Conservation (phyloP, 768 basidiomycete species). For the Favolaschia claudopus region DNA sequence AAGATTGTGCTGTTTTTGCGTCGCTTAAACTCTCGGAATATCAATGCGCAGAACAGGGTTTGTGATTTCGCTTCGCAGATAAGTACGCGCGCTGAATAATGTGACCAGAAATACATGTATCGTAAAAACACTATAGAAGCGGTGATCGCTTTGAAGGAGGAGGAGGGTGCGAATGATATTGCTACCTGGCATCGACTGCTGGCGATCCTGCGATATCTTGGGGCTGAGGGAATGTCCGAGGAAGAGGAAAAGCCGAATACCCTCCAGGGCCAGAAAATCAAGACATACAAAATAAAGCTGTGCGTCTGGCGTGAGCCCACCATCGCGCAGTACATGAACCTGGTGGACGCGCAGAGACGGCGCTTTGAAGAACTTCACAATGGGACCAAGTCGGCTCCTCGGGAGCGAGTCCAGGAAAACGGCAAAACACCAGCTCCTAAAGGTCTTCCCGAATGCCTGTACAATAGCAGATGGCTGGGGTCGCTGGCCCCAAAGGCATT, state of each 20-base stretch:
- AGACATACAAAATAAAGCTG: slow-evolving; percentile 4
- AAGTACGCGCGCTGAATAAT: neutral
- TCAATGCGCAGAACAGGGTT: neutral
- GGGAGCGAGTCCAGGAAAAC: neutral
- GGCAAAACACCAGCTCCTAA: neutral
- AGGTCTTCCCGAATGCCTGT: slow-evolving; percentile 5
- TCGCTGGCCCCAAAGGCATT: neutral
- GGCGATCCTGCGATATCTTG: slow-evolving; percentile 1
- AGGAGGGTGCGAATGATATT: neutral
- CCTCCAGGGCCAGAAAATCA: neutral
- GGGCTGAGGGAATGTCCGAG: slow-evolving; percentile 18
- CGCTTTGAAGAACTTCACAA: neutral
- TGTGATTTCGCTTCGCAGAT: neutral
- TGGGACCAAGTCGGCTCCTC: neutral
- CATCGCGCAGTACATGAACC: slow-evolving; percentile 6
- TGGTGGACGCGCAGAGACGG: slow-evolving; percentile 10
- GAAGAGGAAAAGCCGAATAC: slow-evolving; percentile 3
- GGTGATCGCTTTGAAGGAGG: slow-evolving; percentile 12
- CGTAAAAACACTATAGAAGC: slow-evolving; percentile 2
- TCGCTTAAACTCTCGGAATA: neutral
- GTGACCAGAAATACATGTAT: neutral
- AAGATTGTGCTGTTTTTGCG: neutral
- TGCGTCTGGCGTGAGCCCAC: slow-evolving; percentile 14
- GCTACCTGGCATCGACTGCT: slow-evolving; percentile 16
- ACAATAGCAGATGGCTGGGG: slow-evolving; percentile 11